Conservation (phyloP, 2,329 filamentous ascomycete genomes). For the Drechslerella dactyloides region DNA sequence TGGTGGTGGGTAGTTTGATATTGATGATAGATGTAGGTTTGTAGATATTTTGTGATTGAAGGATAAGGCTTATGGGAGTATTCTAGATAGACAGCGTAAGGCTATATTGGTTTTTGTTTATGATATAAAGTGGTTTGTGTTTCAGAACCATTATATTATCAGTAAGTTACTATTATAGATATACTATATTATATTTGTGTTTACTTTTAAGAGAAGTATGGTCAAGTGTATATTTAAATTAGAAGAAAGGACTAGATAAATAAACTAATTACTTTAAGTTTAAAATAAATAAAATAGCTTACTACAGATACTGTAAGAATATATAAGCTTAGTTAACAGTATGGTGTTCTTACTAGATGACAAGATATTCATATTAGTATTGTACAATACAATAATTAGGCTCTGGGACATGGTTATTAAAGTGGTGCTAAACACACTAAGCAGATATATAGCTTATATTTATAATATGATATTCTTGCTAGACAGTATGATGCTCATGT, state of each 20-base stretch:
- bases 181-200: conserved; percentile 18
- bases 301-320: conserved; percentile 10
- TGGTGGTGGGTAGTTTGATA: neutral
- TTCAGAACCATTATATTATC: conserved; percentile 18
- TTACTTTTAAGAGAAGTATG: conserved; percentile 11
- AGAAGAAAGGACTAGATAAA: neutral
- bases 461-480: conserved; percentile 2
- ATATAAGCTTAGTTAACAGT: conserved; percentile 40
- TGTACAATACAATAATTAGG: conserved; percentile 52
- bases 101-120: conserved; percentile 43
- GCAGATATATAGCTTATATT: neutral
- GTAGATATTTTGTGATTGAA: neutral
- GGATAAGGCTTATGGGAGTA: neutral
- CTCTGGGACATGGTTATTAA: conserved; percentile 53
- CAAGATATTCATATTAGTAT: conserved; percentile 53
- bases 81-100: neutral
- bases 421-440: neutral
- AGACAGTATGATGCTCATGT: conserved; percentile 15
- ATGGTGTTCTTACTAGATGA: too few species aligned
- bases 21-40: conserved; percentile 14
- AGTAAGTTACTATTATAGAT: conserved; percentile 11
- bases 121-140: conserved; percentile 53
- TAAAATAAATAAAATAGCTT: conserved; percentile 4
- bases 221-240: conserved; percentile 5
- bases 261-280: neutral